These are phyloP conservation scores for Aspergillus sp. DNA, from an alignment of 2,329 filamentous ascomycete genomes.

Conservation along the genomic window DNA sequence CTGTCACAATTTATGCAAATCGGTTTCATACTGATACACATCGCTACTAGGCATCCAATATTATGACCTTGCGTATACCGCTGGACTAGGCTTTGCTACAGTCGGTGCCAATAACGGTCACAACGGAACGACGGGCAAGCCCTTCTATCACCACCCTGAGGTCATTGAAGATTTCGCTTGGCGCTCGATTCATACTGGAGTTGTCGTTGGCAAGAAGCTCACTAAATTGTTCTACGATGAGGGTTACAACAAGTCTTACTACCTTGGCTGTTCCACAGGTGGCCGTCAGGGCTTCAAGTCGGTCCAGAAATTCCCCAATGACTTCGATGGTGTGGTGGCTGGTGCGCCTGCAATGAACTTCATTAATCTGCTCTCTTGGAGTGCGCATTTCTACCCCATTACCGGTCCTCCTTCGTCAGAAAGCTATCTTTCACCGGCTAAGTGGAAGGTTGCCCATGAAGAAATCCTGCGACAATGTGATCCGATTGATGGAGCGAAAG, in stretches of 20 bases:
- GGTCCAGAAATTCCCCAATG: conserved; percentile 41
- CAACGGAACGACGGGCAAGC: conserved; percentile 42
- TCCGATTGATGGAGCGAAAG: conserved; percentile 24
- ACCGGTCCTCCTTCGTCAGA: conserved; percentile 33
- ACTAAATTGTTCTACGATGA: conserved; percentile 35
- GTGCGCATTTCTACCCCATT: conserved; percentile 37
- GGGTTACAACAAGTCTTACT: conserved; percentile 42
- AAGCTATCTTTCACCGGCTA: conserved; percentile 21
- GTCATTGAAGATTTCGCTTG: conserved; percentile 47
- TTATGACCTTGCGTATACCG: conserved; percentile 40
- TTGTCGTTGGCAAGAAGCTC: conserved; percentile 37
- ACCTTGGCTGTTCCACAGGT: conserved; percentile 46
- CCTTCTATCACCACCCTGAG: conserved; percentile 44
- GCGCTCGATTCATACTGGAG: conserved; percentile 38
- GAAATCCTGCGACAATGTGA: conserved; percentile 35
- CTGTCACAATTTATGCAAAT: background rate
- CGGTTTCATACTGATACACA: background rate
- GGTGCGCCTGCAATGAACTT: conserved; percentile 42
- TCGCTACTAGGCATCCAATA: conserved; percentile 38
- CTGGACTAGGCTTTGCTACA: conserved; percentile 39
- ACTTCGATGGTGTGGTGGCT: conserved; percentile 47
- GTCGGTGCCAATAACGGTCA: conserved; percentile 50
- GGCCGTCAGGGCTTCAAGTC: conserved; percentile 46
- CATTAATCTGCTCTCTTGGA: conserved; percentile 41
- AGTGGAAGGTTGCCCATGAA: conserved; percentile 28